Base-by-base conservation (phyloP, 2,329 filamentous ascomycete species). In the Bipolaris gigantea region DNA sequence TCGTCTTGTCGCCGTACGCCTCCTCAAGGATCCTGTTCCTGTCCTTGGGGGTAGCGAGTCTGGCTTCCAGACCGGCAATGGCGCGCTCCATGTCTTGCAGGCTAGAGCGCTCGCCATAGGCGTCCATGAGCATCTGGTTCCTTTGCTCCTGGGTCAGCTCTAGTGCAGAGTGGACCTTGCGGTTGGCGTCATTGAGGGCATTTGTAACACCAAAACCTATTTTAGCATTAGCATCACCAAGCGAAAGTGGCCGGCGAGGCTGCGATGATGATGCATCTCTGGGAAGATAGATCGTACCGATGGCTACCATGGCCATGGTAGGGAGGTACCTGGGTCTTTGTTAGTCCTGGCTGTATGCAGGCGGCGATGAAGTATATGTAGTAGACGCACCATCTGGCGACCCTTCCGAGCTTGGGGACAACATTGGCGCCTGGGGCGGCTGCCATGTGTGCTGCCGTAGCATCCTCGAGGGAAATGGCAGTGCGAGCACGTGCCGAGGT, bases 1-100 rank as follows among this genome's bases (percentile, higher is more conserved):
- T 77, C 11, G 70, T 72, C 56, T 77, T 75, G 48, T 75, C 75
- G 11, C 77, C 78, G 49, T 80, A 80, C 2, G 77, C 76, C 33
- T 79, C 76, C 72, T 79, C 75, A n/a, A 80, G 58, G 5, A 71
- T 63, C 42, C 66, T 66, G 49, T 77, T 77, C 47, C 64, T 71
- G 23, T 73, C 71, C 1, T 73, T 65, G 2, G 73, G 50, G 19
- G 55, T 63, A 59, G 45, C 73, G 23, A 54, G 45, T 60, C 55
- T 75, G 5, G 57, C 54, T 25, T 66, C 63, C n/a, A 71, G 46
- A 6, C 66, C 66, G 2, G 65, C 66, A 33, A 71, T 62, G 1
- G 66, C 70, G 39, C 65, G 50, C 51, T 71, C 67, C 66, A 71
- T 71, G 35, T 71, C 68, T 36, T 70, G 66, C n/a, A 72, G 57